Base-by-base conservation (phyloP, 805 yeast species). In the Kodamaea kaohsiungensis region DNA sequence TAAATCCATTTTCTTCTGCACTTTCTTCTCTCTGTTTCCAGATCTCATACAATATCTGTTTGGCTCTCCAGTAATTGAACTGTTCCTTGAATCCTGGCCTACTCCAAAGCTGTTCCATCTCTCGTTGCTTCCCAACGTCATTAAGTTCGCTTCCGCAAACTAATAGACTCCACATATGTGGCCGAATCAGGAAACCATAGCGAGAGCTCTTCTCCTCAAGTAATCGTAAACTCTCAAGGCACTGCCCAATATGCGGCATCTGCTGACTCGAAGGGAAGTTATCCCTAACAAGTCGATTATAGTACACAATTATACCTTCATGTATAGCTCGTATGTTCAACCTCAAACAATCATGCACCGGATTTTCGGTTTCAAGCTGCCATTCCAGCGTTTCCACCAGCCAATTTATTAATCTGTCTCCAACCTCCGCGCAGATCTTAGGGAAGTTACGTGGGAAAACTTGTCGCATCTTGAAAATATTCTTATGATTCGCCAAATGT, bases 371-470 rank as follows among this genome's bases (percentile, higher is more conserved):
- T 1, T 54, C 61, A 15, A 81, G 61, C 39, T 66, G 63, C 85
- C 84, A 80, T 17, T 62, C 52, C 22, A 57, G 56, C 18, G 56
- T 55, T 17, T 72, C 76, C 15, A 74, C 61, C 46, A 66, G 69
- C 86, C 86, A 83, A 49, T 66, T 71, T 46, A 75, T 54, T 17
- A 83, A 63, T 38, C 73, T 76, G 53, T 82, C 85, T 56, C 82
- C 85, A 2, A 78, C 60, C 51, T 82, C 85, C 51, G 85, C 81
- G 59, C 86, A 82, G 2, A 81, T 69, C 51, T 74, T 72, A 3
- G 86, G 85, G 61, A 81, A 83, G 59, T 82, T 82, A 43, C 86
- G 66, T 0, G 86, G 86, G 45, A 70, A 73, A 35, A 75, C 71
- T 22, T 74, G 72, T 27, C 64, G 59, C 7, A 57, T 59, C 49